Percentiles rank a stretch among this genome's conserved stretches.
Evolutionary conservation across 1,284 basidiomycete genomes (phyloP).

Genomic region (Phenoliferia sp.): DNA sequence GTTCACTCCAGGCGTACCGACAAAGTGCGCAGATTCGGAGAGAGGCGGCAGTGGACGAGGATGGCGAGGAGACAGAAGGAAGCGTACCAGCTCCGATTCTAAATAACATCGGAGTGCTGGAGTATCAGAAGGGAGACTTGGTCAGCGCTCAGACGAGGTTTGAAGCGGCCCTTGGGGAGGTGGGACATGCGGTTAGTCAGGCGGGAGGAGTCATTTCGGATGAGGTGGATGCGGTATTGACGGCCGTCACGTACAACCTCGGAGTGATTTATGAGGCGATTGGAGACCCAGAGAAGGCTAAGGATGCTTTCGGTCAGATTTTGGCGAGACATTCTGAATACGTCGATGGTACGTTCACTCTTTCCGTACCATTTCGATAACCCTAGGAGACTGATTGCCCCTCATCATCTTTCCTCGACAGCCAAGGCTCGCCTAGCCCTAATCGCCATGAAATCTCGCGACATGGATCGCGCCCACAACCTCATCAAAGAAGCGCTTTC

Average conservation of each 20-base stretch:
- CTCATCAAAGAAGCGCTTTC: conserved; percentile 78
- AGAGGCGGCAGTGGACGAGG: conserved; percentile 32
- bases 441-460: conserved; percentile 52
- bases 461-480: conserved; percentile 70
- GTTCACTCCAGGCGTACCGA: conserved; percentile 64
- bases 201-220: conserved; percentile 43
- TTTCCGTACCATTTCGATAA: background rate
- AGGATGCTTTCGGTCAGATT: conserved; percentile 80
- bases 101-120: conserved; percentile 72
- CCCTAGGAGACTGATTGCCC: too few species aligned
- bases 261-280: conserved; percentile 80
- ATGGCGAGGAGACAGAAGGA: conserved; percentile 32
- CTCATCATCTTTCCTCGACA: conserved; percentile 39
- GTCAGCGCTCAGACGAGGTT: conserved; percentile 49
- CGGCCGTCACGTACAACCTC: conserved; percentile 80
- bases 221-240: conserved; percentile 59
- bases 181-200: conserved; percentile 50
- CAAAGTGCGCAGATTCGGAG: conserved; percentile 62
- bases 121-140: conserved; percentile 62
- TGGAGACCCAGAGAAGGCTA: conserved; percentile 62
- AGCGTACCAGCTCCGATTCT: conserved; percentile 57
- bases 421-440: conserved; percentile 85
- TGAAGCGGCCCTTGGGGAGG: conserved; percentile 44
- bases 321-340: conserved; percentile 84
- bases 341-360: conserved; percentile 66